phyloP scores from a whole-genome alignment of 1,284 basidiomycete genomes.

The Leccinum angustisporum region DNA sequence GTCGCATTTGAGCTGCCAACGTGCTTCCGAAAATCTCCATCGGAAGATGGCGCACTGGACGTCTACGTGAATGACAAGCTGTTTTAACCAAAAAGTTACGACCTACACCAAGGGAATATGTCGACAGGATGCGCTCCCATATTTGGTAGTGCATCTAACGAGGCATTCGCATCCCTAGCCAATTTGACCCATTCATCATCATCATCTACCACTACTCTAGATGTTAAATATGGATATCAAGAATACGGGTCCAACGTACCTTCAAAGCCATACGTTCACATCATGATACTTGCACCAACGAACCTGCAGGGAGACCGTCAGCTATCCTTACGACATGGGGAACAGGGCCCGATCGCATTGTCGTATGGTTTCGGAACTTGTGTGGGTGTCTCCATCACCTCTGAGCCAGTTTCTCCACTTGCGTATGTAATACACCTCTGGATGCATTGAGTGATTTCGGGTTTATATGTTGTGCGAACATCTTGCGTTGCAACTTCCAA shows the following conservation, averaged over 20 bases:
- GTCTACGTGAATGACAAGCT: not conserved
- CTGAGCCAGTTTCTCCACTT: constrained; percentile 2
- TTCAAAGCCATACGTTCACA: constrained; percentile 7
- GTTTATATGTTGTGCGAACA: constrained; percentile 2
- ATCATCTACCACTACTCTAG: not conserved
- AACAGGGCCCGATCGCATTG: not conserved
- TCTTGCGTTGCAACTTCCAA: constrained; percentile 11
- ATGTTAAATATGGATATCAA: not conserved
- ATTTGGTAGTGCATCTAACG: constrained; percentile 3
- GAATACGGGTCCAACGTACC: not conserved
- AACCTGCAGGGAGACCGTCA: not conserved
- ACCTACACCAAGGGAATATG: constrained; percentile 1
- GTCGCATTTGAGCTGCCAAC: constrained; percentile 7
- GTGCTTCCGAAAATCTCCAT: constrained; percentile 3
- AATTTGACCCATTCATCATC: constrained; percentile 7
- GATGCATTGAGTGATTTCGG: not conserved
- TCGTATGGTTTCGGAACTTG: constrained; percentile 5
- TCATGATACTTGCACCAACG: constrained; percentile 6
- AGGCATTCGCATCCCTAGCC: constrained; percentile 6
- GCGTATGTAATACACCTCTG: not conserved
- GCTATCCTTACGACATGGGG: not conserved
- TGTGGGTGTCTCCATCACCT: constrained; percentile 3
- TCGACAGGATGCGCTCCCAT: constrained; percentile 7
- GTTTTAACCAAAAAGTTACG: not conserved
- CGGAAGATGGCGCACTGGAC: constrained; percentile 4